These are phyloP conservation scores for Penicillium sp. DNA, from an alignment of 2,329 filamentous ascomycete genomes.

Conservation along the genomic window DNA sequence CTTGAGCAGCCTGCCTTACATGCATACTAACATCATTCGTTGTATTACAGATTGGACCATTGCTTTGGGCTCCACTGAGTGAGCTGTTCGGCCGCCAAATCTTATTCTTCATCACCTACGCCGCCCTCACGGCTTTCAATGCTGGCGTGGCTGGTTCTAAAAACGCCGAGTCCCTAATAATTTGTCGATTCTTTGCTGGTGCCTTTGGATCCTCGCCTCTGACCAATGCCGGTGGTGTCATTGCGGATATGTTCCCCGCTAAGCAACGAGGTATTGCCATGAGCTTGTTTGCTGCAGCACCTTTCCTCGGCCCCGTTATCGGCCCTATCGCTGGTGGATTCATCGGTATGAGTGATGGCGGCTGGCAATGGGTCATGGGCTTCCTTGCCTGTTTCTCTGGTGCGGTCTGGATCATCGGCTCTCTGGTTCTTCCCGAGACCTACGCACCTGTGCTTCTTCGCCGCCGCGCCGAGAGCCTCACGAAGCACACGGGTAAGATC, in stretches of 20 bases:
- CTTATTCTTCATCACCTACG: constrained; percentile 54
- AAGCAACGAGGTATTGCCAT: constrained; percentile 56
- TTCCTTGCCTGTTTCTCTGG: constrained; percentile 32
- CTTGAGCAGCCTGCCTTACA: not conserved
- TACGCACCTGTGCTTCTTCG: constrained; percentile 33
- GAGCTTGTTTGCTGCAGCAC: constrained; percentile 64
- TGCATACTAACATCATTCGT: not conserved
- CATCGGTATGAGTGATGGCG: constrained; percentile 30
- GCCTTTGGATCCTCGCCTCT: constrained; percentile 59
- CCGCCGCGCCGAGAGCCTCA: constrained; percentile 26
- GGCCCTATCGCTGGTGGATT: constrained; percentile 34
- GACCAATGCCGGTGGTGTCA: constrained; percentile 44
- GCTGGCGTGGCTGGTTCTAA: constrained; percentile 57
- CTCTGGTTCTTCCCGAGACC: constrained; percentile 29
- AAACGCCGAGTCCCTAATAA: constrained; percentile 58
- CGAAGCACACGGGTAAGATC: constrained; percentile 26
- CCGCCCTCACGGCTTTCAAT: constrained; percentile 58
- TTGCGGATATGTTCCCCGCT: constrained; percentile 59
- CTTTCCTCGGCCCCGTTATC: constrained; percentile 54
- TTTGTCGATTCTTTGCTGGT: constrained; percentile 64
- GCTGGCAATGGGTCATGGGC: constrained; percentile 32
- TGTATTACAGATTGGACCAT: constrained; percentile 53
- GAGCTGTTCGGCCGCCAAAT: constrained; percentile 63
- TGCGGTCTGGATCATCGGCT: constrained; percentile 28
- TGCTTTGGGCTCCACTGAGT: constrained; percentile 65